These are phyloP conservation scores for Suillus clintonianus DNA, from an alignment of 768 basidiomycete genomes.

Conservation along the genomic window DNA sequence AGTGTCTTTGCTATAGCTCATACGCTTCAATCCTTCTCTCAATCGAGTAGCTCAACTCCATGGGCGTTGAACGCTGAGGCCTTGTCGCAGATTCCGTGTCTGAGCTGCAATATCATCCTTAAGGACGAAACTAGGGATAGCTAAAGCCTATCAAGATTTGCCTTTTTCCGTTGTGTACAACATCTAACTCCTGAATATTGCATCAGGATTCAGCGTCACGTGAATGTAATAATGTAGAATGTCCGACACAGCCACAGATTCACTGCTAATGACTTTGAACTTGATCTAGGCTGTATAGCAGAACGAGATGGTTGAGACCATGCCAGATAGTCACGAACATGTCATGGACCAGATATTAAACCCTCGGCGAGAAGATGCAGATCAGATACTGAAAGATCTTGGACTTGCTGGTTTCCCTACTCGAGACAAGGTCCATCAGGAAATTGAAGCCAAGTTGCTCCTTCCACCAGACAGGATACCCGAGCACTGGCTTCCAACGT, in stretches of 20 bases:
- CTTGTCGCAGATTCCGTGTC: background rate
- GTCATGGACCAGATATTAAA: conserved; percentile 50
- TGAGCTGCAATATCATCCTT: background rate
- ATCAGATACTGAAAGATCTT: conserved; percentile 51
- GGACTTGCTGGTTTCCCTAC: conserved; percentile 60
- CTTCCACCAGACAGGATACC: conserved; percentile 68
- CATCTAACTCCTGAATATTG: too few relatives aligned
- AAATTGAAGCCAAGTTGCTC: conserved; percentile 77
- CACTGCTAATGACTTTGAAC: background rate
- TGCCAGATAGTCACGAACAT: conserved; percentile 15
- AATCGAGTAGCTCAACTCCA: background rate
- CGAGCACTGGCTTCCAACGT: conserved; percentile 71
- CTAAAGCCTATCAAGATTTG: background rate
- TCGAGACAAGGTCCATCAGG: conserved; percentile 56
- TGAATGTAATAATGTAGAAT: background rate
- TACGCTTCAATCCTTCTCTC: background rate
- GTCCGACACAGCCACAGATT: background rate
- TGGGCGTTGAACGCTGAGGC: background rate
- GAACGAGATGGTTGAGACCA: background rate
- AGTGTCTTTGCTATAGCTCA: too few relatives aligned
- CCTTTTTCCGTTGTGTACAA: background rate
- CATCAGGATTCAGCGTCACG: background rate
- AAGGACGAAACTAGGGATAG: background rate
- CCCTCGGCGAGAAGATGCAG: conserved; percentile 42
- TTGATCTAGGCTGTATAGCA: background rate